These are phyloP conservation scores for Stachybotrys echinatus DNA, from an alignment of 2,329 filamentous ascomycete species.

Conservation along the genomic window DNA sequence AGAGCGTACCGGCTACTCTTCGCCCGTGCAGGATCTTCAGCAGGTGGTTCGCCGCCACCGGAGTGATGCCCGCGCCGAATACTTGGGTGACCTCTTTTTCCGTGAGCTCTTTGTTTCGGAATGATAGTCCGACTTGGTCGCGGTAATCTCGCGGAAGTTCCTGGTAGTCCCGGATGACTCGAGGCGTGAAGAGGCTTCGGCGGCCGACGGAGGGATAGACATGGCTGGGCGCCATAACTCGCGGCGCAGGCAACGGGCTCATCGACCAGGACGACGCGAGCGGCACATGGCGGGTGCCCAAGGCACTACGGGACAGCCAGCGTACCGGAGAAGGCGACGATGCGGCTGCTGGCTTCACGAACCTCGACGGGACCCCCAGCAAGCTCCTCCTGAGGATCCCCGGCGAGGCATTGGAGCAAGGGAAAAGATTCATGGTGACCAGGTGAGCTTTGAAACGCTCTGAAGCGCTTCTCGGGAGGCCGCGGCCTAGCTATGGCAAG, in stretches of 20 bases:
- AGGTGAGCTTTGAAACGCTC: constrained; percentile 12
- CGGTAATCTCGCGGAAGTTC: constrained; percentile 53
- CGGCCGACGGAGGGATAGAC: constrained; percentile 13
- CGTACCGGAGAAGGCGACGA: constrained; percentile 7
- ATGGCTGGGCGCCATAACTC: constrained; percentile 5
- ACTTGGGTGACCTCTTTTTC: constrained; percentile 39
- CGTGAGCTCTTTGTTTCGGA: constrained; percentile 43
- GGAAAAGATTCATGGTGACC: constrained; percentile 20
- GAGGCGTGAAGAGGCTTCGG: constrained; percentile 28
- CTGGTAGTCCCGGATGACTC: constrained; percentile 47
- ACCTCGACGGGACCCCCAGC: constrained; percentile 13
- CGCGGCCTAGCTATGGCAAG: constrained; percentile 11
- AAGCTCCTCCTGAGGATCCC: constrained; percentile 21
- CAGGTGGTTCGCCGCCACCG: constrained; percentile 43
- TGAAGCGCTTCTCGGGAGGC: constrained; percentile 16
- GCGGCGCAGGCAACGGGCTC: constrained; percentile 4
- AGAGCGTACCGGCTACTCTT: constrained; percentile 57
- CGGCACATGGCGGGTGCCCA: not conserved
- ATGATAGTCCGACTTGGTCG: constrained; percentile 50
- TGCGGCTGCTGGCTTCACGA: constrained; percentile 3
- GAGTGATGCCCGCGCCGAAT: constrained; percentile 44
- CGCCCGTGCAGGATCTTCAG: constrained; percentile 57
- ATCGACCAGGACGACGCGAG: constrained; percentile 1
- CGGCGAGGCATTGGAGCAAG: constrained; percentile 21
- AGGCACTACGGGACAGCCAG: constrained; percentile 14